Conservation (phyloP, 805 yeast species). For the Schwanniomyces sp. region DNA sequence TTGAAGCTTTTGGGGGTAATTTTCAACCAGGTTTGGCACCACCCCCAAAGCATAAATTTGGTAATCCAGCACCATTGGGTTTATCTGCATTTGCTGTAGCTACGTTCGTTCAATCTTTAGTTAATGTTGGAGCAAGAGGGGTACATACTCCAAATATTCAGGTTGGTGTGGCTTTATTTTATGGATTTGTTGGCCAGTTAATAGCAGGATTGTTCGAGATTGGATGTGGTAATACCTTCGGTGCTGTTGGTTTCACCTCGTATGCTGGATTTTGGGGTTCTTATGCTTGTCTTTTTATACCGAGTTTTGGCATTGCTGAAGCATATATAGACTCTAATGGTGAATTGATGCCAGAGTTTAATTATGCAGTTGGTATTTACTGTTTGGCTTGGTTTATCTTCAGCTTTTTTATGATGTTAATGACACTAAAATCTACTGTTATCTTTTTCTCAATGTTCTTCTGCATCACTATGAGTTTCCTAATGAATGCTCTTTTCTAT, state of each 20-base stretch:
- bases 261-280: conserved; percentile 44
- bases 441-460: conserved; percentile 33
- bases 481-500: conserved; percentile 36
- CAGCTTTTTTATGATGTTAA: conserved; percentile 33
- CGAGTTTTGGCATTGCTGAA: conserved; percentile 34
- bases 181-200: conserved; percentile 63
- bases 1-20: conserved; percentile 41
- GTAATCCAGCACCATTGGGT: conserved; percentile 67
- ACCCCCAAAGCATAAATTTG: conserved; percentile 51
- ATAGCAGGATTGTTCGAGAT: conserved; percentile 71
- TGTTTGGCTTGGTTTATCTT: conserved; percentile 41
- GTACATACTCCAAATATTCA: conserved; percentile 52
- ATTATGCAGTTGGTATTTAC: conserved; percentile 36
- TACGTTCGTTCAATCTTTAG: conserved; percentile 59
- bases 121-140: conserved; percentile 58
- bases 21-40: conserved; percentile 36
- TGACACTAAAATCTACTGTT: conserved; percentile 38
- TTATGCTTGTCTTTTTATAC: conserved; percentile 27
- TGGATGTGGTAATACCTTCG: conserved; percentile 63
- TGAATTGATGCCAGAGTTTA: conserved; percentile 15
- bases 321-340: conserved; percentile 23
- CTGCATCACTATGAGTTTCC: conserved; percentile 30
- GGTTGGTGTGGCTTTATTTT: conserved; percentile 59
- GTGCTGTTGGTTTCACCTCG: conserved; percentile 61
- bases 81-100: conserved; percentile 62